phyloP scores from a whole-genome alignment of 1,139 yeast genomes.

The Spathaspora jeffriesii region DNA sequence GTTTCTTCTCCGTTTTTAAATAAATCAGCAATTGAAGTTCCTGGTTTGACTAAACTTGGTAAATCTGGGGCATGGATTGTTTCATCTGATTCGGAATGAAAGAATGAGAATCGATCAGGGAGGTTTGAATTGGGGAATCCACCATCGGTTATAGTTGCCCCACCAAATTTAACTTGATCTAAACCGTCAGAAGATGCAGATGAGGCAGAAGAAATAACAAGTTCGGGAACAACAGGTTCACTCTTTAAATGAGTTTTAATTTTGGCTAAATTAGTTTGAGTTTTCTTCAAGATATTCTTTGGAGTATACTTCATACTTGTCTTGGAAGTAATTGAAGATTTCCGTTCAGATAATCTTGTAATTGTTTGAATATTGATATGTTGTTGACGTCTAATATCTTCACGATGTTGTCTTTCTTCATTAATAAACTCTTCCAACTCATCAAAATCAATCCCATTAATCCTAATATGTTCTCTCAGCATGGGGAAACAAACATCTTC shows the following conservation, averaged over 20 bases:
- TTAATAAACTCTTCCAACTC: constrained; percentile 75
- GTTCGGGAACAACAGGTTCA: not conserved
- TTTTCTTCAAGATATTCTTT: constrained; percentile 27
- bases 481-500: constrained; percentile 98
- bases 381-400: constrained; percentile 29
- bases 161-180: constrained; percentile 35
- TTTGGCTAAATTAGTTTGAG: constrained; percentile 14
- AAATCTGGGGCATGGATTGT: constrained; percentile 89
- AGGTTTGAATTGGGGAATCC: constrained; percentile 1
- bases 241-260: constrained; percentile 6
- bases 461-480: constrained; percentile 68
- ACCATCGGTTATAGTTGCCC: constrained; percentile 28
- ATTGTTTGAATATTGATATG: constrained; percentile 30
- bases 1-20: constrained; percentile 59
- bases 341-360: constrained; percentile 5
- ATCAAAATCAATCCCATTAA: constrained; percentile 79
- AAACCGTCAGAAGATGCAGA: constrained; percentile 8
- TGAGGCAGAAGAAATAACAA: not conserved
- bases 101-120: constrained; percentile 83
- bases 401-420: constrained; percentile 42
- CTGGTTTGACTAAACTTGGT: constrained; percentile 66
- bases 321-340: constrained; percentile 4
- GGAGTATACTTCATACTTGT: constrained; percentile 71
- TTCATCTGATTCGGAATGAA: constrained; percentile 78
- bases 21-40: constrained; percentile 62